Base-by-base conservation (phyloP, 1,284 basidiomycete species). In the Spongispora temasekensis region DNA sequence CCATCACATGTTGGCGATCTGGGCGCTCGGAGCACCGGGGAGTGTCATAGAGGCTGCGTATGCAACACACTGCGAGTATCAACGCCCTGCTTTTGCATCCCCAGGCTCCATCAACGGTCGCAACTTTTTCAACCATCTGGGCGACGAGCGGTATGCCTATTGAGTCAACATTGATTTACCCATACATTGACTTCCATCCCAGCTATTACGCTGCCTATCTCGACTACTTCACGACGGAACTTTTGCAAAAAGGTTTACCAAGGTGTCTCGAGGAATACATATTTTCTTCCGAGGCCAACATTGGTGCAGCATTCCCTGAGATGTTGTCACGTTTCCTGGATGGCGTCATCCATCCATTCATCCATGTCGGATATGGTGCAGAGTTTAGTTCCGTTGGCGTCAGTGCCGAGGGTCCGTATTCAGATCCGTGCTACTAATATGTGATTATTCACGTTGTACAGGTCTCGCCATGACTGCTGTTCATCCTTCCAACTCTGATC, bases 391-490 rank as follows among this genome's bases (percentile, higher is more conserved):
- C 71, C 7, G 56, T 69, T 9, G 77, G 76, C 21, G 55, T 75
- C 21, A 66, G 67, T 13, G 76, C 73, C 4, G 76, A 78, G 64
- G 76, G 75, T 77, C 32, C 27, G 66, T 55, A 1, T 59, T 12
- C 6, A 7, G 19, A n/a, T 28, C 6, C 21, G 19, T 19, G 6
- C 15, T 6, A 23, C 21, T 0, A n/a, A n/a, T n/a, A 2, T 28
- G 27, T 17, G 15, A 37, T 27, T 17, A 8, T 44, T 60, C 56
- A 70, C 57, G 25, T 2, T 6, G n/a, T 42, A 5, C 6, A 80
- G 82, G 81, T 42, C 70, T 84, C 9, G 81, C 81, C 6, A 76
- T 79, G 62, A 68, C 77, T 17, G 79, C 79, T 21, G 76, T 83
- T 8, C 78, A 81, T 53, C 4, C 70, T 31, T 58, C 73, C 2